These are phyloP conservation scores for Candida awuae DNA, from an alignment of 805 yeast genomes.

Conservation along the genomic window DNA sequence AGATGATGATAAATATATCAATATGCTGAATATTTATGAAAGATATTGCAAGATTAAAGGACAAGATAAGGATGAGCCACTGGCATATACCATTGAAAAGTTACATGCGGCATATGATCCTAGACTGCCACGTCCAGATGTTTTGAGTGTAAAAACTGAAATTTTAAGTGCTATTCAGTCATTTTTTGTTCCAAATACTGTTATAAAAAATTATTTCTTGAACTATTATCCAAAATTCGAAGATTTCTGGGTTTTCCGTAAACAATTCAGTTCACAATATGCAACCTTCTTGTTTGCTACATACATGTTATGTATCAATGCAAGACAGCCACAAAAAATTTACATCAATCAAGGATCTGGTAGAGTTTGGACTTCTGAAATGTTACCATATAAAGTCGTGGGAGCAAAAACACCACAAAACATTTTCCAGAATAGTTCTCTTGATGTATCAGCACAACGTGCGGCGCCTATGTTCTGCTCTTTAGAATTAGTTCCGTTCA, in stretches of 20 bases:
- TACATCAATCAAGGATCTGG: slow-evolving; percentile 78
- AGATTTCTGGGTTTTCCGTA: slow-evolving; percentile 95
- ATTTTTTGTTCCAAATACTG: slow-evolving; percentile 74
- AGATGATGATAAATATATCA: slow-evolving; percentile 69
- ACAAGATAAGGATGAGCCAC: slow-evolving; percentile 80
- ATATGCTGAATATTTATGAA: slow-evolving; percentile 80
- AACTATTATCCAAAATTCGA: slow-evolving; percentile 67
- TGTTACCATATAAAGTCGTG: slow-evolving; percentile 83
- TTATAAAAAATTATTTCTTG: slow-evolving; percentile 71
- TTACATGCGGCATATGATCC: slow-evolving; percentile 91
- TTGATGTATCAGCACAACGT: slow-evolving; percentile 42
- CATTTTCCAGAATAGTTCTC: slow-evolving; percentile 35
- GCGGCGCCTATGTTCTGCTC: slow-evolving; percentile 82
- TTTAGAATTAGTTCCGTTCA: slow-evolving; percentile 89
- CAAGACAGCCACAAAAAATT: slow-evolving; percentile 90
- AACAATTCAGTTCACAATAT: slow-evolving; percentile 90
- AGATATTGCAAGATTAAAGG: slow-evolving; percentile 68
- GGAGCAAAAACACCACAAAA: slow-evolving; percentile 36
- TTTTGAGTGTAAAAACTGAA: slow-evolving; percentile 81
- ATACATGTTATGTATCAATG: slow-evolving; percentile 87
- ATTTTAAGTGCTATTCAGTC: slow-evolving; percentile 87
- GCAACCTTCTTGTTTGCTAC: slow-evolving; percentile 90
- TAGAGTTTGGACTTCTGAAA: slow-evolving; percentile 86
- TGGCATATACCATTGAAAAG: slow-evolving; percentile 77
- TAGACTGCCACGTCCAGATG: slow-evolving; percentile 86